Conservation (phyloP, 441 rosid genomes). For the Bocquillonia castaneifolia region DNA sequence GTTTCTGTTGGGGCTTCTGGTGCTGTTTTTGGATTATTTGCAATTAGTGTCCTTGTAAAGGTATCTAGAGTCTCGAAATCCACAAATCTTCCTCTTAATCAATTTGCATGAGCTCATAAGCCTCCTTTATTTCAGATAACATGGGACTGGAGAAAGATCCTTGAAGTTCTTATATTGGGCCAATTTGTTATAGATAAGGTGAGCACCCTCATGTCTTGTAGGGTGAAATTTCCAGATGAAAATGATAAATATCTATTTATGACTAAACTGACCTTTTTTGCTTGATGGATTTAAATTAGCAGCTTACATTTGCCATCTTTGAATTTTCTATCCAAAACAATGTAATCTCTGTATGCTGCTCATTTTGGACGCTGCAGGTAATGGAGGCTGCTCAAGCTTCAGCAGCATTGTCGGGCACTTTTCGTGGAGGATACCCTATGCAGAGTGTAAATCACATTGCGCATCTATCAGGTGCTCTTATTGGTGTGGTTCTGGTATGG, state of each 20-base stretch:
- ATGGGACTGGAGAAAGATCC: constrained; percentile 97
- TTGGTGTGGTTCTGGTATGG: constrained; percentile 84
- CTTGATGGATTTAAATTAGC: background rate
- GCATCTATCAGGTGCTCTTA: constrained; percentile 86
- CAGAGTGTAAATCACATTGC: constrained; percentile 78
- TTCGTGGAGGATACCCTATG: constrained; percentile 45
- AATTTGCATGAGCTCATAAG: background rate
- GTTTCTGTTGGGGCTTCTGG: constrained; percentile 96
- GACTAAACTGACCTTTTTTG: background rate
- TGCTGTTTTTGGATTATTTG: constrained; percentile 86
- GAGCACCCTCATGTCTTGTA: constrained; percentile 17
- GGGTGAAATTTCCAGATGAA: background rate
- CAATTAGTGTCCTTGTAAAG: constrained; percentile 86
- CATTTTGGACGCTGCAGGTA: constrained; percentile 43
- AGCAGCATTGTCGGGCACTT: constrained; percentile 56
- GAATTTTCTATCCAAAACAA: background rate
- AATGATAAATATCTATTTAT: background rate
- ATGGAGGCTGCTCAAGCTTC: constrained; percentile 96
- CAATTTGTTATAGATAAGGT: constrained; percentile 87
- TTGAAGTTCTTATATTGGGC: constrained; percentile 89
- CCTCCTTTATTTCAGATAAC: constrained; percentile 49
- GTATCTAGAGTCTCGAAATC: constrained; percentile 27
- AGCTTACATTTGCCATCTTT: background rate
- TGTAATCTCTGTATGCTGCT: background rate
- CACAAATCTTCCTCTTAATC: background rate